These are phyloP conservation scores for Avena sativa DNA, from an alignment of 176 grass and related monocot genomes.

Conservation along the genomic window DNA sequence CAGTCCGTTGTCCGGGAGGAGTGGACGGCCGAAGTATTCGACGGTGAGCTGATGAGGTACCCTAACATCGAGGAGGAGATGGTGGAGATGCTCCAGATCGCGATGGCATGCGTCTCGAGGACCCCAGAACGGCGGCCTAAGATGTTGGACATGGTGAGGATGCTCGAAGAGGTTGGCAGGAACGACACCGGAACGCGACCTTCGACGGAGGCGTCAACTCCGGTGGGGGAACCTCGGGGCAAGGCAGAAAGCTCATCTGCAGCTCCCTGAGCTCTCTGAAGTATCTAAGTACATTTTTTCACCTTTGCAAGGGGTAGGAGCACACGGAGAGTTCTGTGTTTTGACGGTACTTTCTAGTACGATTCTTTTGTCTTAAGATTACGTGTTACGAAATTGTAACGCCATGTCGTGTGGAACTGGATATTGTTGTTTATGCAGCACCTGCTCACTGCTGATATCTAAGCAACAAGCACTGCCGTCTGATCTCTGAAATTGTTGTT, in stretches of 20 bases:
- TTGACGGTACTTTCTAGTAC: slow-evolving; percentile 30
- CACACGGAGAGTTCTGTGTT: slow-evolving; percentile 27
- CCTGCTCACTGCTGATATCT: slow-evolving; percentile 39
- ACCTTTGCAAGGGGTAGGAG: slow-evolving; percentile 32
- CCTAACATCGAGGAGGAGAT: slow-evolving; percentile 98
- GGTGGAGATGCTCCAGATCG: slow-evolving; percentile 99
- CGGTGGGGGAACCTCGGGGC: slow-evolving; percentile 25
- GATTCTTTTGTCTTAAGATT: slow-evolving; percentile 63
- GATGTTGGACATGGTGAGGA: slow-evolving; percentile 76
- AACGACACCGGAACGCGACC: slow-evolving; percentile 47
- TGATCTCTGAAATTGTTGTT: slow-evolving; percentile 6
- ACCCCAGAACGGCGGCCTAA: slow-evolving; percentile 84
- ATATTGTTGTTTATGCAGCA: slow-evolving; percentile 39
- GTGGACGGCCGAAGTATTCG: slow-evolving; percentile 97
- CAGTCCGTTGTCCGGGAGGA: slow-evolving; percentile 95
- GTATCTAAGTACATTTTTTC: background rate
- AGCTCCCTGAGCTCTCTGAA: background rate
- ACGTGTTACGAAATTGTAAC: slow-evolving; percentile 58
- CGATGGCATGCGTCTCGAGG: slow-evolving; percentile 80
- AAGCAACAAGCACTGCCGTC: slow-evolving; percentile 3
- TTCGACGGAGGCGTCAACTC: slow-evolving; percentile 64
- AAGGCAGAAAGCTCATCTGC: slow-evolving; percentile 44
- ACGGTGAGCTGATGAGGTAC: slow-evolving; percentile 86
- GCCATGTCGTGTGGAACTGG: slow-evolving; percentile 23
- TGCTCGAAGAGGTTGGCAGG: slow-evolving; percentile 77